Evolutionary conservation across 2,329 filamentous ascomycete species (phyloP).

Genomic region (Colletotrichum destructivum): DNA sequence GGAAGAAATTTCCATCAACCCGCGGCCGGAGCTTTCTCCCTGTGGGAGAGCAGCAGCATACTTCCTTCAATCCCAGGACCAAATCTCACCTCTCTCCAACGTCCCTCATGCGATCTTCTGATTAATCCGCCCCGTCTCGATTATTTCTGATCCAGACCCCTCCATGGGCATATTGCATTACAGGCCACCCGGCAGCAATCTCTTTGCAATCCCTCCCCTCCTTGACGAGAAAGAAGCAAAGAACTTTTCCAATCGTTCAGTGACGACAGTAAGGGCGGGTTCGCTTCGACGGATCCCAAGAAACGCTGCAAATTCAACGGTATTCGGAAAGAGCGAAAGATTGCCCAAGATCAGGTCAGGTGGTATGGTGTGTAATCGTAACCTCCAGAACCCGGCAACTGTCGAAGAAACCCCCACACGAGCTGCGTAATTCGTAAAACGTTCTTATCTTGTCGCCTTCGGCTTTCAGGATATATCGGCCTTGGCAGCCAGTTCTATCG

Average conservation of each 20-base stretch:
- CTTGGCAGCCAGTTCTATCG: constrained; percentile 22
- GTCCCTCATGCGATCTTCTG: constrained; percentile 4
- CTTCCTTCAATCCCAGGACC: not conserved
- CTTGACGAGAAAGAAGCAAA: constrained; percentile 31
- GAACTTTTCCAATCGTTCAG: constrained; percentile 39
- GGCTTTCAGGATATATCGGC: constrained; percentile 14
- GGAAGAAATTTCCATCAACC: constrained; percentile 32
- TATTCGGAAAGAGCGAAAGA: constrained; percentile 8
- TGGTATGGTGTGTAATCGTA: not conserved
- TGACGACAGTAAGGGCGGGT: constrained; percentile 19
- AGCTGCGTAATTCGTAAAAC: constrained; percentile 35
- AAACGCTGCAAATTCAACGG: constrained; percentile 27
- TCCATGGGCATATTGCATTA: constrained; percentile 12
- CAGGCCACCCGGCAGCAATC: constrained; percentile 6
- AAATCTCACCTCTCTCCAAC: not conserved
- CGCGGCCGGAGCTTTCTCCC: not conserved
- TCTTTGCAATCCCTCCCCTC: constrained; percentile 8
- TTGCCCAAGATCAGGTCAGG: constrained; percentile 10
- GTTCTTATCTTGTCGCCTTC: not conserved
- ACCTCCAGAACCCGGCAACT: constrained; percentile 8
- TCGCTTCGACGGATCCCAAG: constrained; percentile 20
- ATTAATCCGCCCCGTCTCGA: constrained; percentile 20
- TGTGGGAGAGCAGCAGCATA: not conserved
- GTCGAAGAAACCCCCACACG: constrained; percentile 17
- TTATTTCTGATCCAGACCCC: constrained; percentile 21